These are phyloP conservation scores for Mycena crocata DNA, from an alignment of 768 basidiomycete genomes.

Conservation along the genomic window DNA sequence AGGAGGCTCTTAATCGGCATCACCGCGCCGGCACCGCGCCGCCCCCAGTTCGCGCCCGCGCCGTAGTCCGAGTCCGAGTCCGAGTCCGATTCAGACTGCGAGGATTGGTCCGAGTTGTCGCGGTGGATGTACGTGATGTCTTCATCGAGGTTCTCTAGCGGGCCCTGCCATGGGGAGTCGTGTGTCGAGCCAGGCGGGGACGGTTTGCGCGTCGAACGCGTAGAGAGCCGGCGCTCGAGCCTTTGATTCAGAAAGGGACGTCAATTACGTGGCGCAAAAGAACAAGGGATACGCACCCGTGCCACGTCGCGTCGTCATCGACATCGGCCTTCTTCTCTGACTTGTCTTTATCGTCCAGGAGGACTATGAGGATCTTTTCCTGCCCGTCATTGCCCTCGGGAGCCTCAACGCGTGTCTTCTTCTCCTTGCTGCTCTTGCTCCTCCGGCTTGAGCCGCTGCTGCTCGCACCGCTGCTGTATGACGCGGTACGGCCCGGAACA, in stretches of 20 bases:
- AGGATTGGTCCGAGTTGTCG: constrained; percentile 16
- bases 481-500: constrained; percentile 22
- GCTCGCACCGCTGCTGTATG: constrained; percentile 28
- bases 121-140: constrained; percentile 25
- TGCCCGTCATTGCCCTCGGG: constrained; percentile 8
- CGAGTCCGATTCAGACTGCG: constrained; percentile 10
- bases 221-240: constrained; percentile 23
- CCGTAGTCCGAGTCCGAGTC: neutral
- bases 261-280: constrained; percentile 1
- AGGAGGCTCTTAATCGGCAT: constrained; percentile 21
- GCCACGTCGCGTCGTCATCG: constrained; percentile 22
- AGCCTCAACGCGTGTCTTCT: constrained; percentile 3
- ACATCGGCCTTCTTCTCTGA: neutral
- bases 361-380: constrained; percentile 29
- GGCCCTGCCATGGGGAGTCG: constrained; percentile 26
- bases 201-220: constrained; percentile 8
- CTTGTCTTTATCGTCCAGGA: constrained; percentile 29
- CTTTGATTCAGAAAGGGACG: neutral
- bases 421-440: constrained; percentile 13
- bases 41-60: neutral
- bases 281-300: constrained; percentile 19
- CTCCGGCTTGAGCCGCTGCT: constrained; percentile 22
- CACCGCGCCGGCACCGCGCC: neutral
- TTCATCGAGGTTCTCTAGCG: constrained; percentile 19
- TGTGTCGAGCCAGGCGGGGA: constrained; percentile 8